phyloP scores from a whole-genome alignment of 768 basidiomycete genomes.

The Russula foetens region DNA sequence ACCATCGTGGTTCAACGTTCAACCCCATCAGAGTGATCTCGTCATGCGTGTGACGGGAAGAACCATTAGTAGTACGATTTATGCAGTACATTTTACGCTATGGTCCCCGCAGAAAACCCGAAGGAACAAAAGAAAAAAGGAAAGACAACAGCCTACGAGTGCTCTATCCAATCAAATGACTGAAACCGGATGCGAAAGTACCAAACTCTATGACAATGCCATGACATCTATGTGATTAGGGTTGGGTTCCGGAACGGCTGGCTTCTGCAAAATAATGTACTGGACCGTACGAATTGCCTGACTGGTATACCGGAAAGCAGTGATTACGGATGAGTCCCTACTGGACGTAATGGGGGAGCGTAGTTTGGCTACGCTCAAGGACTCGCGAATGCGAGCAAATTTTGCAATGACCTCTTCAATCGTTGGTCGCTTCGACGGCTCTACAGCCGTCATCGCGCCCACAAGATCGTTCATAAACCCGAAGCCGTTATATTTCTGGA shows the following conservation, averaged over 20 bases:
- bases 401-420: neutral
- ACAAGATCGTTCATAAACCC: slow-evolving; percentile 24
- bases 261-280: neutral
- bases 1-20: too few relatives aligned
- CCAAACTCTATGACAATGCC: too few relatives aligned
- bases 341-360: neutral
- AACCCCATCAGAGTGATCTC: too few relatives aligned
- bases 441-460: neutral
- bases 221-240: neutral
- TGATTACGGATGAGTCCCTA: neutral
- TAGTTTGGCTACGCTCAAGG: neutral
- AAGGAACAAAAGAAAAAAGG: too few relatives aligned
- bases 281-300: neutral
- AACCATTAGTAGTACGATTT: too few relatives aligned
- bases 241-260: neutral
- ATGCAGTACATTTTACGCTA: too few relatives aligned
- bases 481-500: slow-evolving; percentile 21
- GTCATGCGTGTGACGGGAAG: too few relatives aligned
- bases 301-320: neutral
- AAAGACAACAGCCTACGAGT: too few relatives aligned
- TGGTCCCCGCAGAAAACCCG: too few relatives aligned
- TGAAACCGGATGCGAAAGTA: too few relatives aligned
- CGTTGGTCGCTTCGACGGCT: neutral
- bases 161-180: too few relatives aligned
- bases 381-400: neutral